Base-by-base conservation (phyloP, 2,329 filamentous ascomycete genomes). In the Aaosphaeria pasadenensis region DNA sequence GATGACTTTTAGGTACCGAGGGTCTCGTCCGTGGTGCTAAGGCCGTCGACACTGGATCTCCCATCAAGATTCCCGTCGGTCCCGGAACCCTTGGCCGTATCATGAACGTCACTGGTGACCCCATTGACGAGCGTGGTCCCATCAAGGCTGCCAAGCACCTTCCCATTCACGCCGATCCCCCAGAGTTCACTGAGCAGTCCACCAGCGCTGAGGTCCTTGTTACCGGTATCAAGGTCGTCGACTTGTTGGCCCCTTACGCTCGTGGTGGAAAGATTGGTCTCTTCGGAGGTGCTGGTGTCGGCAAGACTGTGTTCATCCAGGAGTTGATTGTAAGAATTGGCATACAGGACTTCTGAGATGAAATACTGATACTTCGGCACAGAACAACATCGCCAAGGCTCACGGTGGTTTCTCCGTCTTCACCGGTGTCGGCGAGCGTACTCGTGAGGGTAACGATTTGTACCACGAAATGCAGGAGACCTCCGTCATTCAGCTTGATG, bases 391-490 rank as follows among this genome's bases (percentile, higher is more conserved):
- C 74, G 94, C 94, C 80, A 97, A 97, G 86, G 94, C 94, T 68
- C 94, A 99, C 83, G 94, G 94, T 95, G 94, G 94, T 95, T 99
- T 95, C 89, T 99, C 94, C 64, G 94, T 99, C 75, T 99, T 99
- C 88, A 96, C 91, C 74, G 94, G 94, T 92, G 94, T 99, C 79
- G 94, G 94, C 77, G 94, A 99, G 88, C 92, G 94, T 84, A 99
- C 94, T 74, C 94, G 94, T 90, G 94, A 99, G 87, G 94, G 94
- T 85, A 99, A 99, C 86, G 94, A 99, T 87, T 79, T 99, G 84
- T 99, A 99, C 88, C 92, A 99, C 82, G 94, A 99, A 86, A 99
- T 99, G 94, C 94, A 97, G 84, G 92, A 99, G 82, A 99, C 94
- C 65, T 90, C 89, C 73, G 94, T 99, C 84, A 99, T 99, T 79